phyloP scores from a whole-genome alignment of 164 flowering plant genomes.

The Akebia trifoliata region DNA sequence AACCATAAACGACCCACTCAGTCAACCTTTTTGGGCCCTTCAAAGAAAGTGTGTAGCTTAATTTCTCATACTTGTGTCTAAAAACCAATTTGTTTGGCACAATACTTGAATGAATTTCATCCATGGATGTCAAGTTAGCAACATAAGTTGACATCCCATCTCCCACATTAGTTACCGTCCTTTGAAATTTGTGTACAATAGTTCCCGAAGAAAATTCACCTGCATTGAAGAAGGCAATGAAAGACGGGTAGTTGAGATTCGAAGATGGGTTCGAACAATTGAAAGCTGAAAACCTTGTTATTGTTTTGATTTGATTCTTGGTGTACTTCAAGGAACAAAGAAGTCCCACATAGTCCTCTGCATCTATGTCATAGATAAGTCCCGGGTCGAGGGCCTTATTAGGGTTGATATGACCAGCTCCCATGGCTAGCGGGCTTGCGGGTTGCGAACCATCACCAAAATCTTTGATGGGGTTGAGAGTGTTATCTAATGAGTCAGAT shows the following conservation, averaged over 20 bases:
- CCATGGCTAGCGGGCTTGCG: constrained; percentile 48
- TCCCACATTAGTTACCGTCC: constrained; percentile 37
- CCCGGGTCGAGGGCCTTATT: constrained; percentile 59
- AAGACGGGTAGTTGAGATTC: constrained; percentile 61
- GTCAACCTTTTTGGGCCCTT: constrained; percentile 3
- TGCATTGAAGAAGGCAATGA: constrained; percentile 32
- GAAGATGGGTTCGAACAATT: constrained; percentile 28
- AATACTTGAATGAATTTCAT: not conserved
- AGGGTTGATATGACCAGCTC: constrained; percentile 60
- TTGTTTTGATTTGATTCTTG: constrained; percentile 26
- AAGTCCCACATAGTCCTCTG: constrained; percentile 37
- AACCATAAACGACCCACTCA: not conserved
- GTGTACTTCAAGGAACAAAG: constrained; percentile 43
- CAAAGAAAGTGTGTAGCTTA: not conserved
- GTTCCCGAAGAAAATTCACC: constrained; percentile 10
- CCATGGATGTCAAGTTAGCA: not conserved
- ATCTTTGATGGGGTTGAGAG: constrained; percentile 28
- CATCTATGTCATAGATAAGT: constrained; percentile 32
- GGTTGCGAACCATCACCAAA: constrained; percentile 11
- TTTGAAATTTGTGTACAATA: constrained; percentile 23
- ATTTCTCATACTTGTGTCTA: not conserved
- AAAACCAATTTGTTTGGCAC: not conserved
- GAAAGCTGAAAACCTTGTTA: constrained; percentile 20
- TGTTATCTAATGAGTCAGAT: constrained; percentile 31
- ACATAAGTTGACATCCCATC: not conserved